A percentile compares a stretch with the other conserved stretches of the same genome.
Evolutionary conservation across 805 yeast genomes (phyloP).

Genomic region (Sporopachydermia lactativora): DNA sequence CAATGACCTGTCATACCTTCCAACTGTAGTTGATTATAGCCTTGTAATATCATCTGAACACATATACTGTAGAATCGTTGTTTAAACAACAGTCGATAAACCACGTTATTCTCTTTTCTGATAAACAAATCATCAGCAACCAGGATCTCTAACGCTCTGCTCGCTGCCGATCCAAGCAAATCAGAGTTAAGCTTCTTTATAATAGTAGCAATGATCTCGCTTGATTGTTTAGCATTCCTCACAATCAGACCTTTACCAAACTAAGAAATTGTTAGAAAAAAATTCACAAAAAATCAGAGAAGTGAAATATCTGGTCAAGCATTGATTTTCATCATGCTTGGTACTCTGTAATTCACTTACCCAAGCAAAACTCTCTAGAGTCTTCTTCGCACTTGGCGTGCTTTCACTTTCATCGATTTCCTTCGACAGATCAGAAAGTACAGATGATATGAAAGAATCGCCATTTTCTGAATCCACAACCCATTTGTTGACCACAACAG

Average conservation of each 20-base stretch:
- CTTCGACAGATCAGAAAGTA: too few relatives aligned
- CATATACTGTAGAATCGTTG: conserved; percentile 55
- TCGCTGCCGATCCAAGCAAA: conserved; percentile 24
- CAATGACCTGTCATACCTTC: too few relatives aligned
- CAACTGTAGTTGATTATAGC: neutral
- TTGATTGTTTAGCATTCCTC: conserved; percentile 32
- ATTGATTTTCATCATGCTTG: too few relatives aligned
- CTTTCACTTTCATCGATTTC: too few relatives aligned
- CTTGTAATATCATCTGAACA: neutral
- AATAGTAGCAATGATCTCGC: conserved; percentile 20
- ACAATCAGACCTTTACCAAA: conserved; percentile 53
- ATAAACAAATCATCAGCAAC: conserved; percentile 55
- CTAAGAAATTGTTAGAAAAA: too few relatives aligned
- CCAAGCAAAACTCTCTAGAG: too few relatives aligned
- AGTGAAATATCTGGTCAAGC: too few relatives aligned
- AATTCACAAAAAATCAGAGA: too few relatives aligned
- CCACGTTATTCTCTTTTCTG: conserved; percentile 37
- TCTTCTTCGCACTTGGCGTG: too few relatives aligned
- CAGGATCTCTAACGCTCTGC: conserved; percentile 48
- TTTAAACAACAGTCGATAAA: conserved; percentile 57
- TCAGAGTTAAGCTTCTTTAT: conserved; percentile 23
- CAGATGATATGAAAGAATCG: too few relatives aligned
- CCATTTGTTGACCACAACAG: conserved; percentile 49
- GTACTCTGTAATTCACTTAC: too few relatives aligned
- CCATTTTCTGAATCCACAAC: conserved; percentile 15